Percentiles rank a stretch among this genome's conserved stretches.
phyloP scores from a whole-genome alignment of 2,329 filamentous ascomycete species.

The Fusarium continuum region DNA sequence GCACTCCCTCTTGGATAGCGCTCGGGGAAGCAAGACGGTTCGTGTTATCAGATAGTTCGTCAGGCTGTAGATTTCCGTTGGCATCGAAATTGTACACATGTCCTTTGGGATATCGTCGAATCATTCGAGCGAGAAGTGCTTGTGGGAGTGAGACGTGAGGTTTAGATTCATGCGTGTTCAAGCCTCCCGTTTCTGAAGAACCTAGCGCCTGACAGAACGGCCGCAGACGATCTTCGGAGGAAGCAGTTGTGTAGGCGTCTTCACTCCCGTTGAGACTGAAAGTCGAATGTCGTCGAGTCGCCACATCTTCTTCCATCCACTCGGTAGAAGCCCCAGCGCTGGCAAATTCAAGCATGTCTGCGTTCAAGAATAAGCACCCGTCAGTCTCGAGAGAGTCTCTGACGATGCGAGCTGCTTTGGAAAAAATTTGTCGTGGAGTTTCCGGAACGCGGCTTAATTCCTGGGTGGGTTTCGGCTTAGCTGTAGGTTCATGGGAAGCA shows the following conservation, averaged over 20 bases:
- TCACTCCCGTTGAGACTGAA: conserved; percentile 19
- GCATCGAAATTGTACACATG: conserved; percentile 57
- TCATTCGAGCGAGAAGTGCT: conserved; percentile 51
- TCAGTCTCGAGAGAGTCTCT: conserved; percentile 53
- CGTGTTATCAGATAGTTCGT: conserved; percentile 44
- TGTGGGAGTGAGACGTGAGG: conserved; percentile 47
- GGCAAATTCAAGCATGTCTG: conserved; percentile 45
- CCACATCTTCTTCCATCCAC: conserved; percentile 12
- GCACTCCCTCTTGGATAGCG: background rate
- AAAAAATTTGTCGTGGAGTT: conserved; percentile 46
- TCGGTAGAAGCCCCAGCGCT: conserved; percentile 2
- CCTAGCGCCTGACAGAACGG: conserved; percentile 20
- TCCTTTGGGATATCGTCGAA: conserved; percentile 57
- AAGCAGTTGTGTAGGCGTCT: conserved; percentile 11
- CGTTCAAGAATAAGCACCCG: conserved; percentile 49
- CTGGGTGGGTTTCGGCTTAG: background rate
- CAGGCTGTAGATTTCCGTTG: conserved; percentile 48
- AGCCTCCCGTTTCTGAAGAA: conserved; percentile 21
- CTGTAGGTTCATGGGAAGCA: background rate
- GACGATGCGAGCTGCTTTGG: conserved; percentile 56
- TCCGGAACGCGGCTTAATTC: background rate
- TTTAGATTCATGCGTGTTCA: background rate
- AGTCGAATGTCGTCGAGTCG: conserved; percentile 8
- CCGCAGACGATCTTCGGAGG: conserved; percentile 17
- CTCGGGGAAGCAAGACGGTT: background rate